Percentiles rank a stretch among this genome's conserved stretches.
phyloP scores from a whole-genome alignment of 768 basidiomycete species.

The Agrocybe pediades region DNA sequence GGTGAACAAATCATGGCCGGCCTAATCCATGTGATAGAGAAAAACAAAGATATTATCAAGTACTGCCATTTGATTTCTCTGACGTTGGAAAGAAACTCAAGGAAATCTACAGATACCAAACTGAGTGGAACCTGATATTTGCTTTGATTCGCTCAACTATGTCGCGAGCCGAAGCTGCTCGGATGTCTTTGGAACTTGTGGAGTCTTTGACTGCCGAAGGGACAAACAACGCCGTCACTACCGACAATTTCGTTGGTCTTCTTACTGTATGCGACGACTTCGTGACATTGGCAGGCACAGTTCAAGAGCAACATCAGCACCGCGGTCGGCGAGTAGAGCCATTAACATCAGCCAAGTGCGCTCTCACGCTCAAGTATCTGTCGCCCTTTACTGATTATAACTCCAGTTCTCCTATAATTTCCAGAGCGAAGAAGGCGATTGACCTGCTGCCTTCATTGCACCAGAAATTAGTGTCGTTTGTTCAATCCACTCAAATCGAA shows the following conservation, averaged over 20 bases:
- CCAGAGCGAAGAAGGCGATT: slow-evolving; percentile 81
- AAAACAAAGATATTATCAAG: slow-evolving; percentile 74
- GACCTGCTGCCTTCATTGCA: slow-evolving; percentile 79
- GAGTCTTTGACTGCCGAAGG: slow-evolving; percentile 63
- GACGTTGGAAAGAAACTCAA: background rate
- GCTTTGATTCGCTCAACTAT: slow-evolving; percentile 86
- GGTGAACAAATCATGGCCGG: slow-evolving; percentile 93
- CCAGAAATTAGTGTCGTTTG: slow-evolving; percentile 59
- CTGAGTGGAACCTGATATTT: slow-evolving; percentile 95
- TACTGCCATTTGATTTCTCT: slow-evolving; percentile 22
- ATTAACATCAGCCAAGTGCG: slow-evolving; percentile 53
- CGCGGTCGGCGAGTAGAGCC: slow-evolving; percentile 53
- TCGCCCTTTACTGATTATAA: slow-evolving; percentile 23
- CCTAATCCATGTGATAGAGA: slow-evolving; percentile 75
- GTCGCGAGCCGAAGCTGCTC: slow-evolving; percentile 84
- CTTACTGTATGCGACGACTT: slow-evolving; percentile 86
- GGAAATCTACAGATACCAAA: slow-evolving; percentile 65
- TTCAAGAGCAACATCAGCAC: slow-evolving; percentile 58
- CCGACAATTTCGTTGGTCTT: slow-evolving; percentile 82
- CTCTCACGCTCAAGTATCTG: background rate
- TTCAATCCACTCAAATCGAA: slow-evolving; percentile 46
- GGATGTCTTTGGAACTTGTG: slow-evolving; percentile 82
- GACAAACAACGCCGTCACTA: slow-evolving; percentile 58
- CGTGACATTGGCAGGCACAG: slow-evolving; percentile 67
- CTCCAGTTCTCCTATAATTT: slow-evolving; percentile 80